Evolutionary conservation across 345 rosid species (phyloP).

Genomic region (Carallia pectinifolia): DNA sequence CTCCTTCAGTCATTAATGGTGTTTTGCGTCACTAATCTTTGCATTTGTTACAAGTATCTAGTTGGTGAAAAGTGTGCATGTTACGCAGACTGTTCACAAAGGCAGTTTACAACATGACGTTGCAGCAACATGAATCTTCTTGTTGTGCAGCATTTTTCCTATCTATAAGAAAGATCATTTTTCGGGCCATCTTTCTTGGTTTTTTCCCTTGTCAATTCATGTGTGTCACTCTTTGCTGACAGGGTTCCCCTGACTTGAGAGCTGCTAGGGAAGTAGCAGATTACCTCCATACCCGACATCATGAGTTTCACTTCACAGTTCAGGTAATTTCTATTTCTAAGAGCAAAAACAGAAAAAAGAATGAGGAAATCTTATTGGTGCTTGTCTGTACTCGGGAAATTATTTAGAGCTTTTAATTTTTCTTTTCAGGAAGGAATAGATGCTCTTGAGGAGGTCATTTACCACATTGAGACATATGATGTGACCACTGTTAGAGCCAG

Average conservation of each 20-base stretch:
- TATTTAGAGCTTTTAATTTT: conserved; percentile 14
- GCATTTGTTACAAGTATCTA: too few relatives aligned
- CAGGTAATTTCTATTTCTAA: conserved; percentile 39
- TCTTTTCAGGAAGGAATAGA: conserved; percentile 71
- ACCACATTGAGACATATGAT: conserved; percentile 81
- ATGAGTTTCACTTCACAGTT: conserved; percentile 75
- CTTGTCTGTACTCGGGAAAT: background rate
- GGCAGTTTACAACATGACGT: background rate
- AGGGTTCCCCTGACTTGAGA: conserved; percentile 81
- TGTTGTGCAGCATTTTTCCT: background rate
- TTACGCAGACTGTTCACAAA: too few relatives aligned
- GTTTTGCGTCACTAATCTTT: background rate
- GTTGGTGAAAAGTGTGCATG: too few relatives aligned
- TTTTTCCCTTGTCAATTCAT: background rate
- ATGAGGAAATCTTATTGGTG: background rate
- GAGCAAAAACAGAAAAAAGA: background rate
- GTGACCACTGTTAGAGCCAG: conserved; percentile 88
- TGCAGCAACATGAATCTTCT: background rate
- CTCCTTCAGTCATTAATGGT: background rate
- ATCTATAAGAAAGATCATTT: background rate
- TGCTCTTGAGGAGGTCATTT: conserved; percentile 84
- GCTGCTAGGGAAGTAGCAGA: conserved; percentile 83
- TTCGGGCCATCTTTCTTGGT: background rate
- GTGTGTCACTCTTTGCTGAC: conserved; percentile 14
- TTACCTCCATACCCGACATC: conserved; percentile 74